Evolutionary conservation across 108 stramenopile species (phyloP), one percentile per base, ranked within the genome.

Genomic region (Nannochloropsis granulata): DNA sequence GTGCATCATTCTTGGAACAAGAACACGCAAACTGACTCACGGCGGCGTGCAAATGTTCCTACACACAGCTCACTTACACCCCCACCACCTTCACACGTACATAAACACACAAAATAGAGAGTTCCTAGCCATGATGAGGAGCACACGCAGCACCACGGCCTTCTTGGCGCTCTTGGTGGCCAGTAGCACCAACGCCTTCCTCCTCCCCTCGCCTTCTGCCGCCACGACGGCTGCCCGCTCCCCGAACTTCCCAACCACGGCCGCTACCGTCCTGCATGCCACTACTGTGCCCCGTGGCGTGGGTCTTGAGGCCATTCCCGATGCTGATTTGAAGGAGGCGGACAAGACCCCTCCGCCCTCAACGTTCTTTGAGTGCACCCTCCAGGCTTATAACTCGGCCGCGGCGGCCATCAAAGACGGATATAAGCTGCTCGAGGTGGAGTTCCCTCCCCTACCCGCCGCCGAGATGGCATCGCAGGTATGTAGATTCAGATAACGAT

Each of bases 401-500:
- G 84, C 80, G 23, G 84, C 21, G 46, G 96, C 96, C 45, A 89
- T 95, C 14, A 56, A 78, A 12, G 95, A 97, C 90, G 94, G 94
- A 24, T 86, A 92, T 46, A 88, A 90, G 44, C 84, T 97, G n/a
- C 78, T 97, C 43, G 96, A 97, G 87, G 89, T 97, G 25, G 96
- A 97, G 90, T 92, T 93, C 43, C 87, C 91, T 19, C 96, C 96
- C 2, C 90, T 96, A n/a, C 95, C 96, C 1, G 93, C 93, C 56
- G 56, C 56, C 5, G 56, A 71, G 56, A 71, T 71, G 56, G 56
- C 56, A 0, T 71, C 56, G 21, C 56, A 71, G 56, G 56, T 71
- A 71, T n/a, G 34, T 5, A 3, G 34, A 34, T 5, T 34, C 34
- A 3, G 34, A 34, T 34, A 34, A 34, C n/a, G 5, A 34, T 3